Evolutionary conservation across 768 basidiomycete species (phyloP).

Genomic region (Xerocomellus chrysenteron): DNA sequence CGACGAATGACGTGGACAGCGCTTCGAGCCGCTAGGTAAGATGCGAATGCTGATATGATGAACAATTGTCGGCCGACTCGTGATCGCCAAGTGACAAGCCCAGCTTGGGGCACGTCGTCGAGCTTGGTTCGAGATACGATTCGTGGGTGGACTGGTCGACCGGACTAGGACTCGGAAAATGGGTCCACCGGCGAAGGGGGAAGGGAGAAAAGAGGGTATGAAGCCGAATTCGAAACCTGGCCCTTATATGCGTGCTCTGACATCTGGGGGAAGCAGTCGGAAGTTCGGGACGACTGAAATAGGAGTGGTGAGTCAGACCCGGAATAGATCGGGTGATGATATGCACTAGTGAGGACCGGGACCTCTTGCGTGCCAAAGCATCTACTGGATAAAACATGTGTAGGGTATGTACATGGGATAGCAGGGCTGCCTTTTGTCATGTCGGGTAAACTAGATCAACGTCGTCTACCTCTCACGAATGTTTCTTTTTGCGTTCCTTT

Average conservation of each 20-base stretch:
- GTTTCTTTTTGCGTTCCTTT: constrained; percentile 4
- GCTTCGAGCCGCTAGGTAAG: not conserved
- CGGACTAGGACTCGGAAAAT: not conserved
- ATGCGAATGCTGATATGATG: not conserved
- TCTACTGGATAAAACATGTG: not conserved
- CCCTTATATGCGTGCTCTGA: not conserved
- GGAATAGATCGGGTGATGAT: no score
- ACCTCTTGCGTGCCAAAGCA: not conserved
- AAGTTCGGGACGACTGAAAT: not conserved
- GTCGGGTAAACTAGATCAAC: not conserved
- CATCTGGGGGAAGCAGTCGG: no score
- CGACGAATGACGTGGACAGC: not conserved
- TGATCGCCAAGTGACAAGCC: not conserved
- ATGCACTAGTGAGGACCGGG: no score
- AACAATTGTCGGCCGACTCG: not conserved
- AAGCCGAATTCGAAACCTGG: not conserved
- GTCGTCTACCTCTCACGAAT: not conserved
- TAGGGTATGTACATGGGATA: constrained; percentile 15
- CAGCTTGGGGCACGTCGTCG: no score
- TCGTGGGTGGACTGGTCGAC: not conserved
- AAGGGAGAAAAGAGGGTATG: not conserved
- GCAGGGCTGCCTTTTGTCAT: not conserved
- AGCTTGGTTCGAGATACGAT: not conserved
- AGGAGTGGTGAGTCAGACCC: no score
- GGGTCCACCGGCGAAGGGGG: not conserved